These are phyloP conservation scores for Brettanomyces sp. DNA, from an alignment of 805 yeast species.

Conservation along the genomic window DNA sequence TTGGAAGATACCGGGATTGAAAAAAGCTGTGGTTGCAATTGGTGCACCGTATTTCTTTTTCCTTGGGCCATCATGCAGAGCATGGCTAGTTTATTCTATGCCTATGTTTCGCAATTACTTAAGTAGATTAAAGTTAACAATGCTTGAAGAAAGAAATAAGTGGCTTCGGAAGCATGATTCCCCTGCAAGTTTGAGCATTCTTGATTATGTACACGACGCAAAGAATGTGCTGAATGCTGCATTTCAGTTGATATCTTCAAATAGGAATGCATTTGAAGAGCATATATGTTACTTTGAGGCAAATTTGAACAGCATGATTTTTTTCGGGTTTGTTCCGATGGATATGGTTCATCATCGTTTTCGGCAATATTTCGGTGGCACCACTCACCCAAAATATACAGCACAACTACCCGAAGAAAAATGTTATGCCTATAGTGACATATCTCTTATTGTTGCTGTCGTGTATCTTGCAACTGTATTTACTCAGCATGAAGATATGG, in stretches of 20 bases:
- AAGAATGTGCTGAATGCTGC: constrained; percentile 1
- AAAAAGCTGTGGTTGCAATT: not conserved
- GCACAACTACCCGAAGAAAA: too few relatives aligned
- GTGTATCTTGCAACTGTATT: constrained; percentile 5
- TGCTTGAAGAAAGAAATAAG: not conserved
- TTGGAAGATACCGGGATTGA: not conserved
- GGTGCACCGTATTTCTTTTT: too few relatives aligned
- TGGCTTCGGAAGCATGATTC: not conserved
- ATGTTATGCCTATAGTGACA: constrained; percentile 8
- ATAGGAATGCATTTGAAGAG: constrained; percentile 14
- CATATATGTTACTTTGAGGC: constrained; percentile 11
- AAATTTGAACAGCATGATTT: constrained; percentile 9
- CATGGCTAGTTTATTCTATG: not conserved
- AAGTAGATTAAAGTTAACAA: not conserved
- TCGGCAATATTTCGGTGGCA: constrained; percentile 4
- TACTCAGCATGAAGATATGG: not conserved
- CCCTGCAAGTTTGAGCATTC: not conserved
- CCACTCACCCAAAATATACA: constrained; percentile 2
- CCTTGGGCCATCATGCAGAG: not conserved
- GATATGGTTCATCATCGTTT: constrained; percentile 4
- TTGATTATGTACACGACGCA: not conserved
- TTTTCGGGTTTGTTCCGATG: constrained; percentile 9
- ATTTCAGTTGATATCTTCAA: constrained; percentile 3
- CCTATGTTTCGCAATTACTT: not conserved
- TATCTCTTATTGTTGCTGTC: constrained; percentile 12